Percentiles rank a stretch among this genome's conserved stretches.
Evolutionary conservation across 1,284 basidiomycete genomes (phyloP).

Genomic region (Porphyrellus sp.): DNA sequence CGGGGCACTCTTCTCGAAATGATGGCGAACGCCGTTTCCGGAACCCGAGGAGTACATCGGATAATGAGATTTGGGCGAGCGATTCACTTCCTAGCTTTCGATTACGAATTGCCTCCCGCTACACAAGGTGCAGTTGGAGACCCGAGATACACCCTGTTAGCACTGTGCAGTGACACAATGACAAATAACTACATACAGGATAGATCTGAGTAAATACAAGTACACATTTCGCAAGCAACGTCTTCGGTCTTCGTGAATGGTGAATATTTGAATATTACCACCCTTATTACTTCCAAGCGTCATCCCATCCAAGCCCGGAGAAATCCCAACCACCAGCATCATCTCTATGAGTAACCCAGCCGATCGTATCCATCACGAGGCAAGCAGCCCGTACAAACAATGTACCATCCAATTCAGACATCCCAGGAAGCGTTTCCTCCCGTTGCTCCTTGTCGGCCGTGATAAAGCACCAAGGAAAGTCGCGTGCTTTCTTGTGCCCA

Average conservation of each 20-base stretch:
- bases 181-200: not conserved
- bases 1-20: not conserved
- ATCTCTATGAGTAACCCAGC: conserved; percentile 60
- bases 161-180: too few relatives aligned
- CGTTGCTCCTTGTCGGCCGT: conserved; percentile 37
- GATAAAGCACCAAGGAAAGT: conserved; percentile 44
- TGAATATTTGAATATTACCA: not conserved
- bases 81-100: not conserved
- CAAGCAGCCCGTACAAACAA: conserved; percentile 64
- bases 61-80: not conserved
- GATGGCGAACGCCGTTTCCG: not conserved
- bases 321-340: conserved; percentile 53
- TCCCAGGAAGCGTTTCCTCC: conserved; percentile 37
- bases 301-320: conserved; percentile 66
- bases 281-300: conserved; percentile 47
- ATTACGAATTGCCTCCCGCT: too few relatives aligned
- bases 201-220: too few relatives aligned
- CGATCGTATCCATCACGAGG: conserved; percentile 55
- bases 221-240: not conserved
- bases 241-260: not conserved
- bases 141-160: too few relatives aligned
- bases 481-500: conserved; percentile 44
- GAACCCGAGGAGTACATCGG: not conserved
- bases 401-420: conserved; percentile 53
- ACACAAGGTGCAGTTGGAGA: too few relatives aligned